Evolutionary conservation across 371 early-diverging fungal genomes (phyloP), one percentile per base, ranked within the genome.

Genomic region (Lichtheimia hyalospora): DNA sequence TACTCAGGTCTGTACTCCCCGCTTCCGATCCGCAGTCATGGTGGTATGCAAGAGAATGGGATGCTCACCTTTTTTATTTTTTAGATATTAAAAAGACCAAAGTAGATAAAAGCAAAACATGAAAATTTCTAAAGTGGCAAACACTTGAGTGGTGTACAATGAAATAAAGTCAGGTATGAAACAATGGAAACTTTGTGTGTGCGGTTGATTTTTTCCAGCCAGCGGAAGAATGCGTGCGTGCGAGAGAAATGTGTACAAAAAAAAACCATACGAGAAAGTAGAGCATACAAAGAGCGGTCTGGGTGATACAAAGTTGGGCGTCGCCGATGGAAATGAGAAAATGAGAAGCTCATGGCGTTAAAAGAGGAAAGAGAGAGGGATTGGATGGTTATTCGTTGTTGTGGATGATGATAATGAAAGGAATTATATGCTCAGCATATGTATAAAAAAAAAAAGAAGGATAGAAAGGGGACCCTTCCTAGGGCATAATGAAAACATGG

Each of bases 261-360:
- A 46, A 46, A 46, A 46, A 46, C 18, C n/a, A 46, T 18, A 21
- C n/a, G n/a, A 40, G 42, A 40, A 55, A 40, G 44, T 42, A 55
- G 42, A 54, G 56, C 56, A 55, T 55, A 55, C 56, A 44, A 44
- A 41, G 56, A 44, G 41, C 41, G 59, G 34, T n/a, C 28, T 27
- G 48, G 41, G 50, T 49, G 34, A 6, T 48, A 52, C 28, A 39
- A 34, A 34, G 34, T 34, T 34, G 34, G 34, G 34, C 10, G 34
- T 34, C 34, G 34, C 34, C 34, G 34, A 34, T 34, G 34, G 34
- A 34, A 34, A 34, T 34, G 10, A 34, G 34, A 10, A 34, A 34
- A 34, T 34, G 10, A 34, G 34, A 34, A 34, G 34, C 34, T 8
- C 34, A 10, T 34, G 34, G 34, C 10, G 34, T 34, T 34, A 8